These are phyloP conservation scores for Byssoonygena ceratinophila DNA, from an alignment of 2,329 filamentous ascomycete genomes.

Conservation along the genomic window DNA sequence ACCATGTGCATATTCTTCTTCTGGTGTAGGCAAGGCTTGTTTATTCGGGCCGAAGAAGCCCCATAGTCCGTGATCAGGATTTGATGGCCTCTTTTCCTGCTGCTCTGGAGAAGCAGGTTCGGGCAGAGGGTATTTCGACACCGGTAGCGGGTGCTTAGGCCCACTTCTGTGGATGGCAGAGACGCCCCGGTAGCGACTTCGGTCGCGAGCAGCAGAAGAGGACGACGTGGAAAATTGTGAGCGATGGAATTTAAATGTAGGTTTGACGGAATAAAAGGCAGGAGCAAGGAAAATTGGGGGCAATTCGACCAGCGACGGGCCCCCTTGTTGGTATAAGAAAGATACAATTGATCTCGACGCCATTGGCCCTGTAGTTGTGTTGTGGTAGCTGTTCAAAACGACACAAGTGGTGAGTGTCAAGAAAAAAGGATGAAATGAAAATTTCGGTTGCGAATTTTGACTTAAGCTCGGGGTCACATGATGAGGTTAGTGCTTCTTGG, in stretches of 20 bases:
- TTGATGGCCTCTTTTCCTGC: slow-evolving; percentile 39
- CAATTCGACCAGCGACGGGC: slow-evolving; percentile 28
- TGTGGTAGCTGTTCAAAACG: slow-evolving; percentile 12
- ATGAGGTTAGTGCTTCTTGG: background rate
- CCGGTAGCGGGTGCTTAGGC: slow-evolving; percentile 60
- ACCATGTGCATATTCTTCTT: slow-evolving; percentile 61
- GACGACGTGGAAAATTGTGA: slow-evolving; percentile 18
- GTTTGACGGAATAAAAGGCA: slow-evolving; percentile 18
- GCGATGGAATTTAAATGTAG: slow-evolving; percentile 8
- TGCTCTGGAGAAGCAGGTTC: slow-evolving; percentile 54
- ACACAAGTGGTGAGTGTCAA: background rate
- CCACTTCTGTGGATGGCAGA: slow-evolving; percentile 72
- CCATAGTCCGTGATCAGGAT: slow-evolving; percentile 79
- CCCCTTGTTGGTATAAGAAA: slow-evolving; percentile 27
- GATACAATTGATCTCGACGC: slow-evolving; percentile 29
- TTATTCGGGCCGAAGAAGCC: slow-evolving; percentile 71
- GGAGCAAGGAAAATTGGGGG: slow-evolving; percentile 39
- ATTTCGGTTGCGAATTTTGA: background rate
- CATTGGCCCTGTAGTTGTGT: slow-evolving; percentile 22
- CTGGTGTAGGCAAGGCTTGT: slow-evolving; percentile 59
- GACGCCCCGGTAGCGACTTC: slow-evolving; percentile 68
- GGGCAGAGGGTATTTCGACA: slow-evolving; percentile 62
- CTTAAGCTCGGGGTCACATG: background rate
- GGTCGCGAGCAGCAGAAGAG: slow-evolving; percentile 47
- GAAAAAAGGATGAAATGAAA: background rate